phyloP scores from a whole-genome alignment of 2,329 filamentous ascomycete species.

The Colletotrichum tamarilloi region DNA sequence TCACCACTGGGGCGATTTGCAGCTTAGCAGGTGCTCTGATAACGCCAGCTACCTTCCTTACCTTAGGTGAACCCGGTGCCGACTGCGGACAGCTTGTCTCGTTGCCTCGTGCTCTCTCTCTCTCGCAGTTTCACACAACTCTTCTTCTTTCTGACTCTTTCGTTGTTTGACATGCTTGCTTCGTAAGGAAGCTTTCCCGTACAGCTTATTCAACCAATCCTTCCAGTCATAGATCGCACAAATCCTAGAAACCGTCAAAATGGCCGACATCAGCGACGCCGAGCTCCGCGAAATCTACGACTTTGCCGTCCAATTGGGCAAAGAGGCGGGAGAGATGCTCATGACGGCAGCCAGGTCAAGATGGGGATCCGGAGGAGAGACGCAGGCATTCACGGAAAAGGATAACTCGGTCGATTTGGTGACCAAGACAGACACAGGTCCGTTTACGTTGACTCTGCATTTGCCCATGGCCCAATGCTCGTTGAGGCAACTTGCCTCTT shows the following conservation, averaged over 20 bases:
- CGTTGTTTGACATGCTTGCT: neutral
- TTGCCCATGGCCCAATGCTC: neutral
- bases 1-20: neutral
- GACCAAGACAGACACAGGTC: constrained; percentile 80
- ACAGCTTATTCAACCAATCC: neutral
- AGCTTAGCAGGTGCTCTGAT: neutral
- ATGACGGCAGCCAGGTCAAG: constrained; percentile 71
- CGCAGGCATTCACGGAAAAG: constrained; percentile 69
- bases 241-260: neutral
- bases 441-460: constrained; percentile 47
- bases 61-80: neutral
- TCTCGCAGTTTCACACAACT: neutral
- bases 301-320: constrained; percentile 77
- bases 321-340: constrained; percentile 75
- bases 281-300: constrained; percentile 74
- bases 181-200: neutral
- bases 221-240: constrained; percentile 18
- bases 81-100: constrained; percentile 1
- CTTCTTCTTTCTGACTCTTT: neutral
- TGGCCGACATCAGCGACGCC: constrained; percentile 45
- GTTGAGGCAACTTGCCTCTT: neutral
- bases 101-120: neutral
- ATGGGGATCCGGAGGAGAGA: constrained; percentile 50
- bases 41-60: neutral
- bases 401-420: constrained; percentile 82